Conservation (phyloP, 2,329 filamentous ascomycete species). For the Colletotrichum paranaense region DNA sequence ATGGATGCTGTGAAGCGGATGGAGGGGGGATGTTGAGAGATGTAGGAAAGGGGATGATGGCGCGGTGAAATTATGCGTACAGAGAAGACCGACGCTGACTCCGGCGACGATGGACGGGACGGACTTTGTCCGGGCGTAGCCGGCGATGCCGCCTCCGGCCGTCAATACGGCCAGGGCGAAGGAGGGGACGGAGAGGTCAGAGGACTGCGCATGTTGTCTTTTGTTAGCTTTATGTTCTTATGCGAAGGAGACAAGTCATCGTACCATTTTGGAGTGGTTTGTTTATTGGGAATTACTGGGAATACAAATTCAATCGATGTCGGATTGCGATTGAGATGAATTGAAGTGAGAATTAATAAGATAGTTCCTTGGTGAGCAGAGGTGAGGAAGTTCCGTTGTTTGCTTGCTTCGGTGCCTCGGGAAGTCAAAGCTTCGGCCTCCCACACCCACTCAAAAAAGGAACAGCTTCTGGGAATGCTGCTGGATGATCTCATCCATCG, state of each 20-base stretch:
- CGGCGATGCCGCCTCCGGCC: conserved; percentile 86
- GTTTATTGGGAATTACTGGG: background rate
- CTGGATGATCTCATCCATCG: conserved; percentile 35
- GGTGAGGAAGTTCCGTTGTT: conserved; percentile 9
- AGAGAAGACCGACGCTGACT: conserved; percentile 78
- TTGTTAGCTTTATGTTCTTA: background rate
- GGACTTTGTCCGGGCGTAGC: conserved; percentile 86
- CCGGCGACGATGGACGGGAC: conserved; percentile 89
- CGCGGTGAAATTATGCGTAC: conserved; percentile 49
- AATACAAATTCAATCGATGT: background rate
- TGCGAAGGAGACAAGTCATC: background rate
- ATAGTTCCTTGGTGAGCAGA: conserved; percentile 4
- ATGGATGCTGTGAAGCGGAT: background rate
- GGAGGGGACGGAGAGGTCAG: conserved; percentile 70
- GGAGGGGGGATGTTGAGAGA: background rate
- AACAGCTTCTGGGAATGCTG: background rate
- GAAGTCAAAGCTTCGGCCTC: conserved; percentile 28
- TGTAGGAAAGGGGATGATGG: background rate
- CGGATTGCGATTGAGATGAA: background rate
- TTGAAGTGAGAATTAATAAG: background rate
- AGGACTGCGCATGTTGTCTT: conserved; percentile 37
- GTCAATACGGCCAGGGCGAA: conserved; percentile 85
- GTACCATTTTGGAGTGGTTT: conserved; percentile 22
- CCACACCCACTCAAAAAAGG: conserved; percentile 3
- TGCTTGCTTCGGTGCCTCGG: conserved; percentile 19